A percentile compares a stretch with the other conserved stretches of the same genome.
These are phyloP conservation scores for Termitomyces sp. DNA, from an alignment of 768 basidiomycete species.

Conservation along the genomic window DNA sequence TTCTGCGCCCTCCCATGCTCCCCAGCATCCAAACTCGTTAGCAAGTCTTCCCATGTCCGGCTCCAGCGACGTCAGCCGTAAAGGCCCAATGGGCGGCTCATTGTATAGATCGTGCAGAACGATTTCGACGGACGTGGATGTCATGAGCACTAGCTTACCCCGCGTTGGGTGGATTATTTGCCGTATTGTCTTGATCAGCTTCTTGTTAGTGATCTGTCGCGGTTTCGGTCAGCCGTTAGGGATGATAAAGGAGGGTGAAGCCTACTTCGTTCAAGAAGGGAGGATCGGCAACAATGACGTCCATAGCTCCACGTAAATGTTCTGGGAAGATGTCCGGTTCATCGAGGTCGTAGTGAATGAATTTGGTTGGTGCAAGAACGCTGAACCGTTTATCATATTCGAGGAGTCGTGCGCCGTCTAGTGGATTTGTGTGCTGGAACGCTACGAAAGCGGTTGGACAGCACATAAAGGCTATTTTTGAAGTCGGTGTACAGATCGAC, in stretches of 20 bases:
- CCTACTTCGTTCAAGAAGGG: slow-evolving; percentile 43
- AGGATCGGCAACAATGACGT: slow-evolving; percentile 38
- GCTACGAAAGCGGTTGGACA: slow-evolving; percentile 45
- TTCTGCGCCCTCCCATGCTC: slow-evolving; percentile 36
- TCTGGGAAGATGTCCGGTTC: slow-evolving; percentile 36
- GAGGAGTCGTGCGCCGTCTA: slow-evolving; percentile 29
- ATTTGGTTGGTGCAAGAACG: slow-evolving; percentile 33
- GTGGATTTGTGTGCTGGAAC: slow-evolving; percentile 34
- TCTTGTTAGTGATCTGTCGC: slow-evolving; percentile 32
- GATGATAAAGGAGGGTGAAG: slow-evolving; percentile 1
- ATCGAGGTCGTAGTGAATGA: slow-evolving; percentile 39
- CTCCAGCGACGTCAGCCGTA: slow-evolving; percentile 27
- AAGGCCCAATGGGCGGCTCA: slow-evolving; percentile 31
- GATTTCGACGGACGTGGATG: slow-evolving; percentile 33
- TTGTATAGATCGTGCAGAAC: slow-evolving; percentile 30
- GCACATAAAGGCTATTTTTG: slow-evolving; percentile 38
- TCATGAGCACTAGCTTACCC: slow-evolving; percentile 34
- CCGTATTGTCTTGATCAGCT: slow-evolving; percentile 31
- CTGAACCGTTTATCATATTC: slow-evolving; percentile 39
- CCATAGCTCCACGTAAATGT: slow-evolving; percentile 24
- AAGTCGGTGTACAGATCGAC: slow-evolving; percentile 24
- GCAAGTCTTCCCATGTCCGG: slow-evolving; percentile 30
- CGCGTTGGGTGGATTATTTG: slow-evolving; percentile 33
- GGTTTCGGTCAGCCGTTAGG: not conserved
- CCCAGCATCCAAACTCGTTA: slow-evolving; percentile 42